These are phyloP conservation scores for Candida loeiensis DNA, from an alignment of 805 yeast species.

Conservation along the genomic window DNA sequence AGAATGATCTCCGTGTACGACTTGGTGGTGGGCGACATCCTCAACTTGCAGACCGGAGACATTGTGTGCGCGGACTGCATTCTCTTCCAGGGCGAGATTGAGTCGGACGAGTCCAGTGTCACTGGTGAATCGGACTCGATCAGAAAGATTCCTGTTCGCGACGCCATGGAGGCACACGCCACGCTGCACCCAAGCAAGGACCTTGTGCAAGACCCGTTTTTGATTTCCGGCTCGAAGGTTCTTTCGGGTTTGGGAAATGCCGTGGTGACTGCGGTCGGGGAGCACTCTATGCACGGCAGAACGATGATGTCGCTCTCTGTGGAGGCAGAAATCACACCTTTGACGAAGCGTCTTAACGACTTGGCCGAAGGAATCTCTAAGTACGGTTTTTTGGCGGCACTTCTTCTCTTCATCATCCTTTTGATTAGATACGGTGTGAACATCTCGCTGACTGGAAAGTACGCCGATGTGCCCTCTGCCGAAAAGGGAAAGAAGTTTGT, in stretches of 20 bases:
- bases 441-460: slow-evolving; percentile 50
- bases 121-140: slow-evolving; percentile 93
- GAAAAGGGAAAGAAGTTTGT: slow-evolving; percentile 81
- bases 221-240: slow-evolving; percentile 88
- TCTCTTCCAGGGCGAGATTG: slow-evolving; percentile 68
- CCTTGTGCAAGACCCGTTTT: slow-evolving; percentile 66
- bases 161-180: slow-evolving; percentile 33
- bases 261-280: slow-evolving; percentile 87
- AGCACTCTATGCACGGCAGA: slow-evolving; percentile 84
- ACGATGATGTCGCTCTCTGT: slow-evolving; percentile 77
- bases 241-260: slow-evolving; percentile 84
- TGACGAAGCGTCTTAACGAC: slow-evolving; percentile 74
- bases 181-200: slow-evolving; percentile 33
- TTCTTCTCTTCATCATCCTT: slow-evolving; percentile 73
- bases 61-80: slow-evolving; percentile 87
- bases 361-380: slow-evolving; percentile 95
- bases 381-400: slow-evolving; percentile 84
- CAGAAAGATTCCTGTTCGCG: slow-evolving; percentile 56
- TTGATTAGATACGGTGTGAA: slow-evolving; percentile 70
- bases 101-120: slow-evolving; percentile 86
- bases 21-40: slow-evolving; percentile 80
- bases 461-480: slow-evolving; percentile 49
- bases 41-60: slow-evolving; percentile 88
- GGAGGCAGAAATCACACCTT: slow-evolving; percentile 82
- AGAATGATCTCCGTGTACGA: slow-evolving; percentile 67